Evolutionary conservation across 345 rosid species (phyloP), one percentile per base, ranked within the genome.

Genomic region (Luvunga scandens): DNA sequence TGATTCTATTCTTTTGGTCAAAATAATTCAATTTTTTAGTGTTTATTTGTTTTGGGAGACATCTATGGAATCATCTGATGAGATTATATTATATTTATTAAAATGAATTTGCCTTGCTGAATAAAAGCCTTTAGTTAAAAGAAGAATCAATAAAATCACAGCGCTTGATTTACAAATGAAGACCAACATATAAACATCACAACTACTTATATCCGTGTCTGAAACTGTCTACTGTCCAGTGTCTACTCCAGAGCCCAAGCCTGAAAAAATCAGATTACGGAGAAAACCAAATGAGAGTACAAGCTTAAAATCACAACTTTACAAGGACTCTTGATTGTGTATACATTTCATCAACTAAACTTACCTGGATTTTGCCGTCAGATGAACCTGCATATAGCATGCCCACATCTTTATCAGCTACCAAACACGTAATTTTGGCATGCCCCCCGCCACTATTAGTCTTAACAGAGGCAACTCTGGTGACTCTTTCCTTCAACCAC

Each of bases 301-400:
- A 50, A 16, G 13, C n/a, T 42, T 42, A 18, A 50, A 50, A 53
- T 53, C 19, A 18, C 57, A 53, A 53, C 18, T 53, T 45, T 0
- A 45, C 50, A 45, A 10, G 4, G 50, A 13, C 50, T 12, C 16
- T 0, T 45, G 48, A 22, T 13, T 13, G 61, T 57, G n/a, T 42
- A 0, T 9, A 16, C 30, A 39, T 8, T 45, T 64, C 31, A 24
- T 12, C 28, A 28, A 9, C 60, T 4, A 21, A 36, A 9, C 60
- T 2, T 16, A 91, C 95, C 90, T 88, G 88, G 45, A 91, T 85
- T 85, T 83, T 88, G 55, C 93, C 95, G 45, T 90, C 92, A 24
- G 92, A 88, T 63, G 87, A 78, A 9, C 85, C 92, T 18, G 90
- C 87, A 66, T 77, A 91, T 22, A 91, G 83, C 91, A 91, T 83